Conservation (phyloP, 2,329 filamentous ascomycete species). For the Diaporthe ampelina region DNA sequence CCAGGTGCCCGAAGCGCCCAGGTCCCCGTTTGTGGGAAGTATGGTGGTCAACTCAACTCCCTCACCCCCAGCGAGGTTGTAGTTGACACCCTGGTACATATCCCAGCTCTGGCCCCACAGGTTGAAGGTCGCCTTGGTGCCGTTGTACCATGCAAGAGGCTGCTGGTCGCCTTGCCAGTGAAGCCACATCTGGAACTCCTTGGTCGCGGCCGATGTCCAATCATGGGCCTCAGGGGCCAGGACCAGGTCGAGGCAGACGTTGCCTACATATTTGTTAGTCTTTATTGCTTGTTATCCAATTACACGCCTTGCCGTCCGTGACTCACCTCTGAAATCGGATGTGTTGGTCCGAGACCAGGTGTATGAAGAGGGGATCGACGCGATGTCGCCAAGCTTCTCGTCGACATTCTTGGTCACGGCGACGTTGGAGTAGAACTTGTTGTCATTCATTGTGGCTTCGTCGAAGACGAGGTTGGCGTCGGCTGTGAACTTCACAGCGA, state of each 20-base stretch:
- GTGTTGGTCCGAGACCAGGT: slow-evolving; percentile 37
- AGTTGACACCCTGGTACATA: slow-evolving; percentile 38
- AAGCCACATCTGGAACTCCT: slow-evolving; percentile 37
- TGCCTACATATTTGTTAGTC: slow-evolving; percentile 1
- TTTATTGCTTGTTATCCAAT: background rate
- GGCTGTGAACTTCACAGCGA: slow-evolving; percentile 31
- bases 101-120: slow-evolving; percentile 34
- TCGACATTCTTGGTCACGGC: slow-evolving; percentile 28
- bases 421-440: slow-evolving; percentile 37
- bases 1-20: slow-evolving; percentile 31
- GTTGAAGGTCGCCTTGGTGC: slow-evolving; percentile 36
- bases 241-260: slow-evolving; percentile 31
- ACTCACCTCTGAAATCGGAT: slow-evolving; percentile 28
- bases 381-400: slow-evolving; percentile 29
- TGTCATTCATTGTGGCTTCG: slow-evolving; percentile 34
- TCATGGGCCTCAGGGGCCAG: slow-evolving; percentile 26
- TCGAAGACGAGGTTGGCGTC: slow-evolving; percentile 34
- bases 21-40: background rate
- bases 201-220: slow-evolving; percentile 31
- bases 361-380: slow-evolving; percentile 31
- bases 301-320: background rate
- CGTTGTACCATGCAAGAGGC: slow-evolving; percentile 35
- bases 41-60: slow-evolving; percentile 35
- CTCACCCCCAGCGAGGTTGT: slow-evolving; percentile 29
- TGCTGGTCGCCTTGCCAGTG: slow-evolving; percentile 37